A percentile compares a stretch with the other conserved stretches of the same genome.
These are phyloP conservation scores for button mushroom (Agaricus bisporus) DNA, from an alignment of 768 basidiomycete genomes.

Conservation along the genomic window DNA sequence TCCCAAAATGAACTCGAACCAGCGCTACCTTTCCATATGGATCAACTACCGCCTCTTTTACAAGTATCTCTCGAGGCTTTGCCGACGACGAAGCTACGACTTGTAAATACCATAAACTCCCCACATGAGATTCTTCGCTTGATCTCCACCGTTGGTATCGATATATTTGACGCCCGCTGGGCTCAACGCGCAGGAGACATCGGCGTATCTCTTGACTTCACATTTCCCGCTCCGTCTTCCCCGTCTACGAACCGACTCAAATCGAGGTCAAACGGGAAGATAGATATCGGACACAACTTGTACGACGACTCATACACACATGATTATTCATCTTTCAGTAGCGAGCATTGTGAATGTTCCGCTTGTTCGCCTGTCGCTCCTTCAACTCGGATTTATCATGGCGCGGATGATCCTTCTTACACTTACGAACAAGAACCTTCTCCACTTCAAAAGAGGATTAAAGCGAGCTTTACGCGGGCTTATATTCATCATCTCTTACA, in stretches of 20 bases:
- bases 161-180: constrained; percentile 74
- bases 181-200: constrained; percentile 59
- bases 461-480: constrained; percentile 41
- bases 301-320: constrained; percentile 51
- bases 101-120: constrained; percentile 47
- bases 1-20: constrained; percentile 2
- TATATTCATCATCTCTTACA: constrained; percentile 83
- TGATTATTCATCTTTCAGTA: constrained; percentile 55
- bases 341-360: constrained; percentile 35
- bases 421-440: constrained; percentile 10
- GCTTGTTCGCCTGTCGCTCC: constrained; percentile 48
- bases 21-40: constrained; percentile 9
- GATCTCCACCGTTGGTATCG: constrained; percentile 59
- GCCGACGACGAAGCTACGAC: constrained; percentile 51
- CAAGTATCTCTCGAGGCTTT: constrained; percentile 53
- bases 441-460: constrained; percentile 13
- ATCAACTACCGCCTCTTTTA: constrained; percentile 36
- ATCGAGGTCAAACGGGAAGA: constrained; percentile 18
- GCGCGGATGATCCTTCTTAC: constrained; percentile 29
- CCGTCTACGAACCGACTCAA: constrained; percentile 21
- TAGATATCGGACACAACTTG: constrained; percentile 66
- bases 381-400: constrained; percentile 35
- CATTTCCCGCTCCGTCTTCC: constrained; percentile 36
- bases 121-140: constrained; percentile 76
- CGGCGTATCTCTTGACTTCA: constrained; percentile 77